Base-by-base conservation (phyloP, 306 rosid genomes). In the Castanospermum australe region DNA sequence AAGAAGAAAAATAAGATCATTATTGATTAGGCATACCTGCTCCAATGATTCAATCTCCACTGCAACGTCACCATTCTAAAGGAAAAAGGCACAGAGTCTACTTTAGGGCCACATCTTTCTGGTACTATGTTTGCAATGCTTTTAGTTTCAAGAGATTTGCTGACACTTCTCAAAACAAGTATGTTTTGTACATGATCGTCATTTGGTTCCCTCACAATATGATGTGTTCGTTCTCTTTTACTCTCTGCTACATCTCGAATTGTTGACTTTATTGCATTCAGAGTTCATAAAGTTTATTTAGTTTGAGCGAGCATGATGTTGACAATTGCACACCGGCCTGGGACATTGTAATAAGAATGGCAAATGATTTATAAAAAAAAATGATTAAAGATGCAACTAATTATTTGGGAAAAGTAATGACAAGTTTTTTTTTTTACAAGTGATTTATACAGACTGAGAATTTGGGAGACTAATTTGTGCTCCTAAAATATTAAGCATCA, bases 1-100 rank as follows among this genome's bases (percentile, higher is more conserved):
- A 56, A 71, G 61, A 38, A 52, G 10, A 20, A 63, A n/a, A 63
- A 42, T 42, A 63, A 71, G 9, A 65, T 21, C 41, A 67, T 83
- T 72, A 41, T 18, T 61, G 69, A 82, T 51, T 41, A 41, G 67
- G 63, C 61, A 1, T 74, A 30, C 45, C 69, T 42, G 32, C 7
- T 75, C 71, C 48, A 17, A n/a, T 57, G 20, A 36, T 81, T 64
- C 38, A 65, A 12, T 32, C 36, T 42, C 51, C 15, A 44, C 13
- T 36, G 14, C 61, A 4, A 56, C 68, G 14, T 59, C 25, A n/a
- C 10, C 32, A 28, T 3, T 36, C 30, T 6, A 15, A 5, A 60
- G 41, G 6, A 4, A 42, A 39, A 57, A 57, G 17, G 67, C 33
- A 39, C 51, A n/a, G 8, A 51, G 5, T 51, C 3, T 51, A 18